Conservation (phyloP, 2,329 filamentous ascomycete genomes). For the Plectosphaerella sp. region DNA sequence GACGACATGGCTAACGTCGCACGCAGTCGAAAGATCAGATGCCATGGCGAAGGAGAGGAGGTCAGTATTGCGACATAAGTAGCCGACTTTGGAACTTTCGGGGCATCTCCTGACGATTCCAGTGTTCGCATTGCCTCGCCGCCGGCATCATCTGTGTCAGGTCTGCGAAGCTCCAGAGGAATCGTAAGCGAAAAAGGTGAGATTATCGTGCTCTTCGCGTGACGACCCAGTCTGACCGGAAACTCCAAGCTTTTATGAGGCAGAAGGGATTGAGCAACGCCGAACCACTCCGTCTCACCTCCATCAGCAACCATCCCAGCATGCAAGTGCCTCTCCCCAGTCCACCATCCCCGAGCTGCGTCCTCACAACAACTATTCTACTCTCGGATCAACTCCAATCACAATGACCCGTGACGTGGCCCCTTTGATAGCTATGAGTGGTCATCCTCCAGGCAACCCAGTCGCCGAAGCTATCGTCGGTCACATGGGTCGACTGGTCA, state of each 20-base stretch:
- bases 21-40: conserved; percentile 6
- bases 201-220: background rate
- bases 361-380: background rate
- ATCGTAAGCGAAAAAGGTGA: conserved; percentile 10
- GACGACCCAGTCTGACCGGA: background rate
- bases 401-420: background rate
- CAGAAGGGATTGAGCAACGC: conserved; percentile 2
- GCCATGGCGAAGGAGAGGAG: conserved; percentile 8
- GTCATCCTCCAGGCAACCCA: background rate
- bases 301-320: background rate
- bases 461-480: conserved; percentile 13
- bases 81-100: background rate
- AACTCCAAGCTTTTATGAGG: conserved; percentile 6
- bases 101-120: background rate
- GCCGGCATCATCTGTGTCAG: conserved; percentile 4
- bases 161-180: conserved; percentile 8
- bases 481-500: conserved; percentile 19
- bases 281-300: background rate
- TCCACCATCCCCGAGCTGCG: background rate
- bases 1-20: background rate
- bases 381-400: background rate
- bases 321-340: background rate
- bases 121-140: conserved; percentile 6
- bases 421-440: background rate
- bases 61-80: background rate